phyloP scores from a whole-genome alignment of 164 flowering plant genomes.

The Aristolochia contorta region DNA sequence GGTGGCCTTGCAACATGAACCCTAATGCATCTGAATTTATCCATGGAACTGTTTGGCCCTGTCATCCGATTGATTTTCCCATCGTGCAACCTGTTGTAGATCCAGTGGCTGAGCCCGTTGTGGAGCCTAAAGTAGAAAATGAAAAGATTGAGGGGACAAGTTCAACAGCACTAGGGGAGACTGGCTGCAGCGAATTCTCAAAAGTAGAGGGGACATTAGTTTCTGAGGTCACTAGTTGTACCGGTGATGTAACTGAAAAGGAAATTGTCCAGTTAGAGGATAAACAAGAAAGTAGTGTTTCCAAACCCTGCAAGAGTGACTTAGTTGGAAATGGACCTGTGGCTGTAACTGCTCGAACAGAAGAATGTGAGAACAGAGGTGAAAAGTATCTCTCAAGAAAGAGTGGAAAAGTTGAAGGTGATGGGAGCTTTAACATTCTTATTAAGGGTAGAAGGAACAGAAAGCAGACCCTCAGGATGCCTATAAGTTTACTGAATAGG shows the following conservation, averaged over 20 bases:
- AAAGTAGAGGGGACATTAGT: conserved; percentile 24
- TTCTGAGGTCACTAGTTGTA: conserved; percentile 24
- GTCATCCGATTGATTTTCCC: conserved; percentile 63
- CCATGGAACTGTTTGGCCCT: conserved; percentile 66
- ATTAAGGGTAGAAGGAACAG: conserved; percentile 81
- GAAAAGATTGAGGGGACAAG: conserved; percentile 21
- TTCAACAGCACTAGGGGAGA: conserved; percentile 38
- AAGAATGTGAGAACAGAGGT: conserved; percentile 19
- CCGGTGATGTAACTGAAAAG: conserved; percentile 18
- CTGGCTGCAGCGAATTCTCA: conserved; percentile 27
- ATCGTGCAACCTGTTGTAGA: conserved; percentile 47
- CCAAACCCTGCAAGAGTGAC: conserved; percentile 17
- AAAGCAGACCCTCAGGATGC: conserved; percentile 89
- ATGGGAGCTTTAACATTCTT: conserved; percentile 72
- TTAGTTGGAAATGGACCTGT: conserved; percentile 15
- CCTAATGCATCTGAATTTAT: conserved; percentile 54
- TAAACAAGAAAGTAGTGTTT: conserved; percentile 21
- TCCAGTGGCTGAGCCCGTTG: conserved; percentile 30
- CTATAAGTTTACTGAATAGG: conserved; percentile 75
- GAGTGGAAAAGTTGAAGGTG: conserved; percentile 38
- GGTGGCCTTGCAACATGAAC: conserved; percentile 72
- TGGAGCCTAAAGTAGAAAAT: conserved; percentile 27
- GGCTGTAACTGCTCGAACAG: conserved; percentile 16
- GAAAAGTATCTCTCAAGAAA: conserved; percentile 21
- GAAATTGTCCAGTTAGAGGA: conserved; percentile 16